phyloP scores from a whole-genome alignment of 2,329 filamentous ascomycete genomes.

The Pseudogymnoascus sp. region DNA sequence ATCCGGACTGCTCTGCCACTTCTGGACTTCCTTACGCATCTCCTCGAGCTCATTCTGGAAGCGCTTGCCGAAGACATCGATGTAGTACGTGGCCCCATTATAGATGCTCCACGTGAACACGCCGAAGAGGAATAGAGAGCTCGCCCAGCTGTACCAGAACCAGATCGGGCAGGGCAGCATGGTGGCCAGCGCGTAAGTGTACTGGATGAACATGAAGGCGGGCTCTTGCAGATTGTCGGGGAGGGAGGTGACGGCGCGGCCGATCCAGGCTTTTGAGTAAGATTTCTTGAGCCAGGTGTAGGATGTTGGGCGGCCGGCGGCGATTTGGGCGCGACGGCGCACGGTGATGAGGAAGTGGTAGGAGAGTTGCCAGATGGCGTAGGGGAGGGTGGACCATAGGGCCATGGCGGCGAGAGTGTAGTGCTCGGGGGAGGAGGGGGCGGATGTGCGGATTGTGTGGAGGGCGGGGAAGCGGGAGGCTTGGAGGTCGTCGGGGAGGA shows the following conservation, averaged over 20 bases:
- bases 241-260: constrained; percentile 71
- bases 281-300: constrained; percentile 95
- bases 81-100: constrained; percentile 96
- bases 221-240: constrained; percentile 71
- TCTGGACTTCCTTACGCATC: constrained; percentile 78
- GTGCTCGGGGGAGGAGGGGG: constrained; percentile 64
- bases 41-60: constrained; percentile 95
- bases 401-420: constrained; percentile 82
- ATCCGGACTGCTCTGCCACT: constrained; percentile 65
- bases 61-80: constrained; percentile 91
- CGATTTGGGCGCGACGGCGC: constrained; percentile 89
- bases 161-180: constrained; percentile 93
- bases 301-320: constrained; percentile 86
- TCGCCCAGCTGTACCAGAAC: constrained; percentile 83
- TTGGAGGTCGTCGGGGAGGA: constrained; percentile 59
- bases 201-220: constrained; percentile 95
- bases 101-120: constrained; percentile 96
- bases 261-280: constrained; percentile 84
- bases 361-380: constrained; percentile 80
- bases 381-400: constrained; percentile 86
- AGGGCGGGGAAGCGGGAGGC: constrained; percentile 71
- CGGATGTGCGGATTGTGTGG: constrained; percentile 64
- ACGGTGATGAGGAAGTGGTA: constrained; percentile 97
- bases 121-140: constrained; percentile 62
- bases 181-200: constrained; percentile 78